phyloP scores from a whole-genome alignment of 2,329 filamentous ascomycete species.

The Meredithiella fracta region DNA sequence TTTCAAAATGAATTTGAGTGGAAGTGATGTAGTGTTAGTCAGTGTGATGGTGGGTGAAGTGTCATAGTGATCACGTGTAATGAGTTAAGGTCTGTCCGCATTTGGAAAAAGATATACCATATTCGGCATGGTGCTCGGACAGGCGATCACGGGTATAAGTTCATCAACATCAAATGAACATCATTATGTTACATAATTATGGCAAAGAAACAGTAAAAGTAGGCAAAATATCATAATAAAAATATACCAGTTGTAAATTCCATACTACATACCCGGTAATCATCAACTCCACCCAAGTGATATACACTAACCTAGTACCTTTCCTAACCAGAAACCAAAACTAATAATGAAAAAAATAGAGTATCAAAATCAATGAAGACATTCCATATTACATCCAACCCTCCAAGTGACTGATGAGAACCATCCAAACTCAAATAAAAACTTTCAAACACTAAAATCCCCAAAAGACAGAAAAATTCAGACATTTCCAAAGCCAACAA shows the following conservation, averaged over 20 bases:
- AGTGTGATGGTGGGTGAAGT: no score
- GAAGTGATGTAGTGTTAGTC: no score
- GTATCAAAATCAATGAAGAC: background rate
- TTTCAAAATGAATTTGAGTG: no score
- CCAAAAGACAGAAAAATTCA: background rate
- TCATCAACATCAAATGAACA: background rate
- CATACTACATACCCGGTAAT: background rate
- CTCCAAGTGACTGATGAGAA: background rate
- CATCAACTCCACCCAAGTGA: background rate
- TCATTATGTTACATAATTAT: no score
- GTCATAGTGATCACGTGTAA: no score
- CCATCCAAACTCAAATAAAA: background rate
- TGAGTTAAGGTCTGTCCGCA: no score
- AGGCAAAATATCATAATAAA: no score
- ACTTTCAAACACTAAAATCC: background rate
- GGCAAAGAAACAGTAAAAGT: no score
- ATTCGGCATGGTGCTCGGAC: no score
- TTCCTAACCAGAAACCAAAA: background rate
- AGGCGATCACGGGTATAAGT: background rate
- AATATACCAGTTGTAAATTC: background rate
- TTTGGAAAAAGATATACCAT: no score
- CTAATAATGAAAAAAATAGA: background rate
- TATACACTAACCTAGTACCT: background rate
- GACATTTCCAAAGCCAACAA: background rate
- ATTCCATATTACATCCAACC: background rate